These are phyloP conservation scores for Onygenales sp. DNA, from an alignment of 2,329 filamentous ascomycete genomes.

Conservation along the genomic window DNA sequence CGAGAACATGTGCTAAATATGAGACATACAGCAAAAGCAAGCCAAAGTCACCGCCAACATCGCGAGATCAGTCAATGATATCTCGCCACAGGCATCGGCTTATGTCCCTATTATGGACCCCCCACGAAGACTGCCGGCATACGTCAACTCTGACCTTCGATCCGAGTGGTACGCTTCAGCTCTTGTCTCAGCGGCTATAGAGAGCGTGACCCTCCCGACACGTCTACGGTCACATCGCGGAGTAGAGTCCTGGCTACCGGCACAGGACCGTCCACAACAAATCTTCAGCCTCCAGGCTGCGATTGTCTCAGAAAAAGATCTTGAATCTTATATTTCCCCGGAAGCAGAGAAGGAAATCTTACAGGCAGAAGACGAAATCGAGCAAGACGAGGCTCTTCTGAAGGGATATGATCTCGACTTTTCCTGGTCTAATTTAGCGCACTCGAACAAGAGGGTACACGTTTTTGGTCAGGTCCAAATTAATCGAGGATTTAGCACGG, in stretches of 20 bases:
- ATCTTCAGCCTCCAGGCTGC: constrained; percentile 67
- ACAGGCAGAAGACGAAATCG: neutral
- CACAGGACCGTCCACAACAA: constrained; percentile 60
- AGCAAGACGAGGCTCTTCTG: constrained; percentile 7
- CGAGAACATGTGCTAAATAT: constrained; percentile 2
- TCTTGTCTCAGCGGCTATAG: constrained; percentile 64
- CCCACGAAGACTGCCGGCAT: constrained; percentile 46
- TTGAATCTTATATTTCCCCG: constrained; percentile 17
- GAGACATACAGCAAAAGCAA: constrained; percentile 41
- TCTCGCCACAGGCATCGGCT: constrained; percentile 63
- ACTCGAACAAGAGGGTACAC: constrained; percentile 15
- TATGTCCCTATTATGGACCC: constrained; percentile 65
- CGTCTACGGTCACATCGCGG: constrained; percentile 38
- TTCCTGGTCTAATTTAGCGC: constrained; percentile 20
- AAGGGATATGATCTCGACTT: constrained; percentile 33
- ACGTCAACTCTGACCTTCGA: constrained; percentile 49
- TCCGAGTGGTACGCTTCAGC: constrained; percentile 76
- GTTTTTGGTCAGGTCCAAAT: constrained; percentile 29
- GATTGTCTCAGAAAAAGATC: constrained; percentile 30
- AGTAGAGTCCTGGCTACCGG: constrained; percentile 41
- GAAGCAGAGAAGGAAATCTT: neutral
- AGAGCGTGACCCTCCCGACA: constrained; percentile 68
- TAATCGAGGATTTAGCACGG: constrained; percentile 17
- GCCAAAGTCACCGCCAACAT: constrained; percentile 61
- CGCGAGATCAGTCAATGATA: constrained; percentile 59